Percentiles rank a stretch among this genome's conserved stretches.
phyloP scores from a whole-genome alignment of 805 yeast genomes.

The Pachysolen tannophilus region DNA sequence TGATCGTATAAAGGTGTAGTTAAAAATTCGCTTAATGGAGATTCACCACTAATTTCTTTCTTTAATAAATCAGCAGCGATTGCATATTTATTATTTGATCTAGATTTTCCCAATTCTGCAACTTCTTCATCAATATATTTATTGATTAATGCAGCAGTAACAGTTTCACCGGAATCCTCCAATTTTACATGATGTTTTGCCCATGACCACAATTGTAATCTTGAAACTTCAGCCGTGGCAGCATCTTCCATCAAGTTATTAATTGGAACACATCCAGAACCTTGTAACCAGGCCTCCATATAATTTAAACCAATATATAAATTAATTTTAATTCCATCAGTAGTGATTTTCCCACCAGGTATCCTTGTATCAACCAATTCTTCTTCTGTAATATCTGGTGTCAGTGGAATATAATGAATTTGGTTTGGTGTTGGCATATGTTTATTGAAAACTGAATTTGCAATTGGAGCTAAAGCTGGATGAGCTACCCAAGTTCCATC shows the following conservation, averaged over 20 bases:
- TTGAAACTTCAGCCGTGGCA: conserved; percentile 81
- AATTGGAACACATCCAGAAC: conserved; percentile 80
- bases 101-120: conserved; percentile 36
- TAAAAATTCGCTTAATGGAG: conserved; percentile 65
- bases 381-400: conserved; percentile 35
- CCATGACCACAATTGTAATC: conserved; percentile 82
- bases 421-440: conserved; percentile 73
- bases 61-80: conserved; percentile 64
- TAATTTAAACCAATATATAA: conserved; percentile 70
- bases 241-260: conserved; percentile 86
- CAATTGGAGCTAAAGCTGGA: conserved; percentile 61
- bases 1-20: conserved; percentile 74
- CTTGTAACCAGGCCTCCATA: conserved; percentile 83
- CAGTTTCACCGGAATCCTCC: conserved; percentile 47
- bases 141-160: conserved; percentile 54
- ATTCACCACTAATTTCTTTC: conserved; percentile 64
- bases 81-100: conserved; percentile 56
- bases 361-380: conserved; percentile 60
- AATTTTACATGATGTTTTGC: conserved; percentile 58
- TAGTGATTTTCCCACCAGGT: conserved; percentile 55
- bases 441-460: conserved; percentile 61
- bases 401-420: conserved; percentile 36
- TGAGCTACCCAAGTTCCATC: conserved; percentile 79
- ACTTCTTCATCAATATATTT: conserved; percentile 56
- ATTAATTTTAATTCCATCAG: conserved; percentile 63